Evolutionary conservation across 495 filamentous ascomycete genomes (phyloP).

Genomic region (Trichoderma parareesei): DNA sequence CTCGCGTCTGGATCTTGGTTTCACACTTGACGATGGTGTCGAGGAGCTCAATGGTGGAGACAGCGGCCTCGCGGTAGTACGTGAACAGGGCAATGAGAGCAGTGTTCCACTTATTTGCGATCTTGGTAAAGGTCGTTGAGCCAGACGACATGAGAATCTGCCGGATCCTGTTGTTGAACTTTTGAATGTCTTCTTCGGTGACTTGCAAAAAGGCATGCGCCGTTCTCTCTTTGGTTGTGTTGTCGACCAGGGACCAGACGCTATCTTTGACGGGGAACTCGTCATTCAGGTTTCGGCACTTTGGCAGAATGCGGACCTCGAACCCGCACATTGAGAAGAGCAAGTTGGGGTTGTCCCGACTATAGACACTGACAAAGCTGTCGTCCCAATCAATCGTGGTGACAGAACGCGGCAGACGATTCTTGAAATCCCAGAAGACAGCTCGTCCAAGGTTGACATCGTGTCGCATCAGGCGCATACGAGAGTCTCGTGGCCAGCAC

Average conservation of each 20-base stretch:
- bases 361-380: constrained; percentile 98
- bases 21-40: constrained; percentile 99
- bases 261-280: constrained; percentile 97
- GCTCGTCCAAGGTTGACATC: constrained; percentile 97
- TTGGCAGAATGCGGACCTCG: constrained; percentile 93
- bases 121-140: constrained; percentile 99
- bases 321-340: constrained; percentile 98
- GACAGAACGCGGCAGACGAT: constrained; percentile 84
- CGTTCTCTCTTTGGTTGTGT: constrained; percentile 91
- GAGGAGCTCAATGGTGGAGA: constrained; percentile 90
- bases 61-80: constrained; percentile 96
- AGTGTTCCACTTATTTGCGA: constrained; percentile 99
- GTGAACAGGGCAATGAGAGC: constrained; percentile 98
- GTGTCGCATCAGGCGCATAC: constrained; percentile 98
- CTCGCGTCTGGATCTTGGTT: constrained; percentile 98
- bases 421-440: constrained; percentile 99
- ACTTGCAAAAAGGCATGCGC: constrained; percentile 98
- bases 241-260: constrained; percentile 95
- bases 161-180: constrained; percentile 98
- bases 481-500: constrained; percentile 95
- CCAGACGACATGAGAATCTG: constrained; percentile 99
- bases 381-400: constrained; percentile 99
- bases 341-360: constrained; percentile 94
- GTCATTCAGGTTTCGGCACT: constrained; percentile 89
- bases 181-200: constrained; percentile 95